Percentiles rank a stretch among this genome's conserved stretches.
Conservation (phyloP, 768 basidiomycete genomes). For the Mycena venus region DNA sequence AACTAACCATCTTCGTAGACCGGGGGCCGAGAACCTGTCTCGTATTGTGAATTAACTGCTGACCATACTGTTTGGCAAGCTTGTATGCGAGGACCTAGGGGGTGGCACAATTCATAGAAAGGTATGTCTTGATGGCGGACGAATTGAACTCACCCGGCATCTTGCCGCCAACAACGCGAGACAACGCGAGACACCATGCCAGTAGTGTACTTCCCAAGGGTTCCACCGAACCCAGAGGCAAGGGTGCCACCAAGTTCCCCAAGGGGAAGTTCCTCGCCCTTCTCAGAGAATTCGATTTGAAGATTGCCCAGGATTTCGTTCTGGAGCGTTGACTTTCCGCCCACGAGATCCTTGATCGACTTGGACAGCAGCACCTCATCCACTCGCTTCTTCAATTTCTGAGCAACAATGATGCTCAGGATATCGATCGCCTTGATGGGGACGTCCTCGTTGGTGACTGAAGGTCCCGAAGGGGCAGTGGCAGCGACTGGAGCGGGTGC, state of each 20-base stretch:
- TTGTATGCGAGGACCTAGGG: slow-evolving; percentile 89
- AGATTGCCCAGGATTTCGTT: slow-evolving; percentile 99
- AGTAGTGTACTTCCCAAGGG: slow-evolving; percentile 93
- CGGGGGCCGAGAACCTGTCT: slow-evolving; percentile 87
- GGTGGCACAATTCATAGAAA: slow-evolving; percentile 96
- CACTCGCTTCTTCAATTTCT: slow-evolving; percentile 97
- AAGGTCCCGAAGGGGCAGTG: slow-evolving; percentile 70
- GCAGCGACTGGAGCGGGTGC: slow-evolving; percentile 58
- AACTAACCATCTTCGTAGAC: slow-evolving; percentile 93
- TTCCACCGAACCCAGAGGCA: slow-evolving; percentile 82
- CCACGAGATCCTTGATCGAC: slow-evolving; percentile 98
- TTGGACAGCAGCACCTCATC: slow-evolving; percentile 92
- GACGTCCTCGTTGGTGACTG: slow-evolving; percentile 85
- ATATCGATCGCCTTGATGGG: slow-evolving; percentile 94
- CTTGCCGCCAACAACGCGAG: slow-evolving; percentile 92
- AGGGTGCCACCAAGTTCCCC: slow-evolving; percentile 95
- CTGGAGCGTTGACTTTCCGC: slow-evolving; percentile 98
- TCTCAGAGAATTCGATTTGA: slow-evolving; percentile 97
- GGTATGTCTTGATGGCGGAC: slow-evolving; percentile 89
- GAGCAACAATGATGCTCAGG: slow-evolving; percentile 89
- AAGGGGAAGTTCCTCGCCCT: slow-evolving; percentile 96
- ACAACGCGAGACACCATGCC: slow-evolving; percentile 93
- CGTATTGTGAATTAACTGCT: slow-evolving; percentile 95
- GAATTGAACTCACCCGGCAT: slow-evolving; percentile 99
- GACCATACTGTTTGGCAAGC: slow-evolving; percentile 97